Percentiles rank a stretch among this genome's conserved stretches.
phyloP scores from a whole-genome alignment of 176 grass and related monocot species.

The Stipa capillata region DNA sequence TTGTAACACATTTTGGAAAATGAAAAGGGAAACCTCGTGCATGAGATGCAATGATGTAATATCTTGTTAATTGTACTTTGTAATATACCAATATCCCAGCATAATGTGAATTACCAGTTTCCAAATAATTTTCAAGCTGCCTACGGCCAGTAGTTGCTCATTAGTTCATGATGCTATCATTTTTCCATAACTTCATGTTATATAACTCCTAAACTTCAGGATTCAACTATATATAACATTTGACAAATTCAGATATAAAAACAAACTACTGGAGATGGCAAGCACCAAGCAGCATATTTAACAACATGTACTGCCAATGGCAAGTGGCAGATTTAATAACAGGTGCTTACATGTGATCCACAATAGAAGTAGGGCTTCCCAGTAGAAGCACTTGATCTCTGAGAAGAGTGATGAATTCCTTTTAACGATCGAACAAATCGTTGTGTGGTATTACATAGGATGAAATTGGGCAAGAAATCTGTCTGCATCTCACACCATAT shows the following conservation, averaged over 20 bases:
- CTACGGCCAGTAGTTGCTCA: background rate
- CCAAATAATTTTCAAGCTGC: background rate
- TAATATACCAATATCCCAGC: background rate
- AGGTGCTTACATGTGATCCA: slow-evolving; percentile 74
- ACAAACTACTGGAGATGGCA: background rate
- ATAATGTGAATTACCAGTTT: background rate
- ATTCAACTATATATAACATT: background rate
- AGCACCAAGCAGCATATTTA: background rate
- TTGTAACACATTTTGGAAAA: background rate
- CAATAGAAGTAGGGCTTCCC: slow-evolving; percentile 80
- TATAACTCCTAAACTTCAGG: background rate
- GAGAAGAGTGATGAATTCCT: slow-evolving; percentile 53
- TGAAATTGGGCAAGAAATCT: slow-evolving; percentile 97
- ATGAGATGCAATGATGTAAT: background rate
- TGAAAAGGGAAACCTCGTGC: background rate
- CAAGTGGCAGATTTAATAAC: background rate
- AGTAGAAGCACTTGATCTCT: slow-evolving; percentile 56
- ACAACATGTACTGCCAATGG: background rate
- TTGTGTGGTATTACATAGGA: slow-evolving; percentile 96
- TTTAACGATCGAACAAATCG: slow-evolving; percentile 82
- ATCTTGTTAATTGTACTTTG: background rate
- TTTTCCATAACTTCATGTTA: background rate
- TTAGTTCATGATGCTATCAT: background rate
- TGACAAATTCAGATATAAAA: background rate
- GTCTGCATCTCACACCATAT: slow-evolving; percentile 98